Evolutionary conservation across 1,284 basidiomycete species (phyloP), one percentile per base, ranked within the genome.

Genomic region (Apiotrichum brassicae): DNA sequence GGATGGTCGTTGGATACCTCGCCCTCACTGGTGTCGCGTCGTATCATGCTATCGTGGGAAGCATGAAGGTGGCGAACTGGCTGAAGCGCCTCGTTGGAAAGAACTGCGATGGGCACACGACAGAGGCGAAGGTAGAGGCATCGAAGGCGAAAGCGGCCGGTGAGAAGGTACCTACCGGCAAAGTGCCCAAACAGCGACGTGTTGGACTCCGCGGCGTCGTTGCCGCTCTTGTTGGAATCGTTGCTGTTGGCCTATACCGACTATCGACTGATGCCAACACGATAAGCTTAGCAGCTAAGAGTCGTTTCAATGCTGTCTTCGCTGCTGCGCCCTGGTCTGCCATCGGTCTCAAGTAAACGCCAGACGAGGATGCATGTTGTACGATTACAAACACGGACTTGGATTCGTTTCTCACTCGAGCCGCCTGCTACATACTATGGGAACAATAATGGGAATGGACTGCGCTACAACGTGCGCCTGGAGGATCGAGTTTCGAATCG

Each of bases 61-160:
- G 56, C 14, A 64, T 64, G 61, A 67, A 67, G 52, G 57, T 70
- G 25, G 56, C 65, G 6, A 42, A 43, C 11, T 73, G 67, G 67
- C 35, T 62, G 3, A 57, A 48, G 43, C 38, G 61, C n/a, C 13
- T 51, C 20, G 5, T n/a, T 12, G 38, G 46, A 14, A 19, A 26
- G 12, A 32, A 43, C 28, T 25, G 33, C 22, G 18, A 37, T 6
- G 40, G 26, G 3, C 40, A 32, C 18, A 23, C 50, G 39, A 18
- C 33, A 35, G 37, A 25, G 33, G 39, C 38, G 33, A 44, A 6
- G 34, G 30, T 35, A 19, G 30, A 8, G 26, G n/a, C n/a, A n/a
- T n/a, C n/a, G n/a, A n/a, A n/a, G n/a, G 26, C 16, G 11, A 28
- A 32, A 22, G 34, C 28, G 8, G 24, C 19, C 18, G 41, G 9